Evolutionary conservation across 805 yeast species (phyloP), one percentile per base, ranked within the genome.

Genomic region (Saccharomyces jurei): DNA sequence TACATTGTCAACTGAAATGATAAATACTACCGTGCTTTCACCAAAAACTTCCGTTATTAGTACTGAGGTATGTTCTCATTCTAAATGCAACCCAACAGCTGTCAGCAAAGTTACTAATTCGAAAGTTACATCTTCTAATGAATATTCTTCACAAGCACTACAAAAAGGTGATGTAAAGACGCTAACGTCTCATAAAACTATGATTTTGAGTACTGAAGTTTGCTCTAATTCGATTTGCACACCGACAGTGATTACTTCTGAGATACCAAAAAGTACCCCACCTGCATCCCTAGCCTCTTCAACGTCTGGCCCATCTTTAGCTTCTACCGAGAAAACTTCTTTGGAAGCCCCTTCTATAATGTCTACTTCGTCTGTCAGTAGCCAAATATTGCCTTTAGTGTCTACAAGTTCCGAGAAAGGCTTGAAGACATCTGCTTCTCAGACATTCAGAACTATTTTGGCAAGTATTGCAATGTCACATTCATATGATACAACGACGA

Each of bases 141-240:
- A 11, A 8, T 9, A 17, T 2, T 17, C 44, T 17, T 17, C 44
- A 3, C 44, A 36, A n/a, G 1, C 25, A 8, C 44, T 17, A 17
- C 44, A 36, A 6, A 36, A 25, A 2, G 22, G 17, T 8, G 13
- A 6, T 1, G 44, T 36, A 17, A 25, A 36, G 25, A 36, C 44
- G 13, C 11, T 17, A 17, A 17, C 44, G 6, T 17, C 44, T 11
- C 25, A 17, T 36, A 17, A 36, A 36, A 59, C 60, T 22, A 31
- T 59, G 25, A 54, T 52, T 28, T 32, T 61, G 6, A 54, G 62
- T 1, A 60, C 63, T 8, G 58, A 59, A 52, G 59, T 59, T 9
- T 59, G 62, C 46, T 53, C 56, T 6, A 31, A 56, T 27, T 9
- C 50, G 26, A 32, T 50, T 13, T 60, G 63, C 25, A 21, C 52